Base-by-base conservation (phyloP, 495 filamentous ascomycete genomes). In the Cairneyella variabilis region DNA sequence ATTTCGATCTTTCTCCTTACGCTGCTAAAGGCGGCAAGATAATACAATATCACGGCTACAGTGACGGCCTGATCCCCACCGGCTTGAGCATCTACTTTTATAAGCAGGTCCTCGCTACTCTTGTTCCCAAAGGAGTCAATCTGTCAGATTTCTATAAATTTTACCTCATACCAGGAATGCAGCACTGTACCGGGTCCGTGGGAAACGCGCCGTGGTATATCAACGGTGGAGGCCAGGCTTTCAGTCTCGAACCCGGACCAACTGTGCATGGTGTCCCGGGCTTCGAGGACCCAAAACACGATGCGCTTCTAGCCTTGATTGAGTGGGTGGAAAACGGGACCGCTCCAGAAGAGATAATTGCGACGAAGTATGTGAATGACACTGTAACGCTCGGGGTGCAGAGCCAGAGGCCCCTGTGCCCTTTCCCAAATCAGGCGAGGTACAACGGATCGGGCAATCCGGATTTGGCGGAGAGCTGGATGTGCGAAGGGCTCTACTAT, bases 31-130 rank as follows among this genome's bases (percentile, higher is more conserved):
- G 78, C 4, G 77, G 76, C 23, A 83, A 83, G 63, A 65, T 82
- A 21, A 46, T 83, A 48, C 62, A 74, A 38, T 83, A 82, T 60
- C 79, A 83, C 53, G 79, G 80, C 0, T 49, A 66, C 6, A 58
- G 70, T 1, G 81, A 84, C 58, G 71, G 65, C 0, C 60, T 73
- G 5, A 76, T 82, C 48, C 67, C 76, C 0, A 60, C 69, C 3
- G 64, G 65, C 1, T 69, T 69, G 16, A 71, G 67, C 8, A 57
- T 66, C 8, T 61, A 71, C 40, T 80, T 70, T 52, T 76, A 78
- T 61, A 63, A 76, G 8, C 59, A 65, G n/a, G 72, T 76, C 1
- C 56, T 70, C 9, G 26, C 60, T 0, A 60, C 58, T 5, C 67
- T 74, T 14, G 30, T 51, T 1, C 64, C 66, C 42, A 66, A 63